Conservation (phyloP, 345 rosid genomes). For the Arabidopsis arenosa region DNA sequence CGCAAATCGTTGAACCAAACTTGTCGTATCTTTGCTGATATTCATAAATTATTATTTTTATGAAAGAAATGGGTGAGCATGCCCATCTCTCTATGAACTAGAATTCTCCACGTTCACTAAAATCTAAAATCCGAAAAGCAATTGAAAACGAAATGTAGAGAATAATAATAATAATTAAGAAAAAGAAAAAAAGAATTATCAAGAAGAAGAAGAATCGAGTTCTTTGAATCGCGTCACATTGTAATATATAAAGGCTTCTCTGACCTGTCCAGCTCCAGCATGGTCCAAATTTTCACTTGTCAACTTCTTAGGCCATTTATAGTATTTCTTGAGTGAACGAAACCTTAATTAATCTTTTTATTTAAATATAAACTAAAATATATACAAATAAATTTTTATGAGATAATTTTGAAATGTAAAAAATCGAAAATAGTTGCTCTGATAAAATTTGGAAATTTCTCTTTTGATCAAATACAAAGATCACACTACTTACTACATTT, state of each 20-base stretch:
- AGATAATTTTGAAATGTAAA: not conserved
- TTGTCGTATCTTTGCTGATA: constrained; percentile 34
- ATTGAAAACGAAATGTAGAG: constrained; percentile 36
- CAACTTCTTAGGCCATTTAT: constrained; percentile 39
- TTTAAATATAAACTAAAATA: not conserved
- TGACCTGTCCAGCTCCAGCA: constrained; percentile 37
- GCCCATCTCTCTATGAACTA: constrained; percentile 28
- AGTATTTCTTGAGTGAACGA: constrained; percentile 62
- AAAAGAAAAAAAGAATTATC: constrained; percentile 21
- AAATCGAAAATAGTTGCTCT: not conserved
- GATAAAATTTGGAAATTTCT: not conserved
- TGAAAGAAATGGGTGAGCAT: constrained; percentile 24
- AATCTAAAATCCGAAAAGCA: constrained; percentile 37
- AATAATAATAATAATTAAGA: constrained; percentile 10
- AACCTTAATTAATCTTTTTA: constrained; percentile 33
- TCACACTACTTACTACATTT: not conserved
- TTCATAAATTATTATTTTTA: constrained; percentile 9
- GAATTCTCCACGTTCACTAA: constrained; percentile 50
- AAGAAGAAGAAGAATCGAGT: constrained; percentile 48
- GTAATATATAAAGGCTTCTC: constrained; percentile 15
- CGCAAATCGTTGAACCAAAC: constrained; percentile 40
- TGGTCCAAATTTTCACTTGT: constrained; percentile 45
- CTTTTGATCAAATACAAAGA: not conserved
- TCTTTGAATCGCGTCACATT: constrained; percentile 39
- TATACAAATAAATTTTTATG: not conserved